Base-by-base conservation (phyloP, 202 grass and related monocot species). In the Setaria viridis region DNA sequence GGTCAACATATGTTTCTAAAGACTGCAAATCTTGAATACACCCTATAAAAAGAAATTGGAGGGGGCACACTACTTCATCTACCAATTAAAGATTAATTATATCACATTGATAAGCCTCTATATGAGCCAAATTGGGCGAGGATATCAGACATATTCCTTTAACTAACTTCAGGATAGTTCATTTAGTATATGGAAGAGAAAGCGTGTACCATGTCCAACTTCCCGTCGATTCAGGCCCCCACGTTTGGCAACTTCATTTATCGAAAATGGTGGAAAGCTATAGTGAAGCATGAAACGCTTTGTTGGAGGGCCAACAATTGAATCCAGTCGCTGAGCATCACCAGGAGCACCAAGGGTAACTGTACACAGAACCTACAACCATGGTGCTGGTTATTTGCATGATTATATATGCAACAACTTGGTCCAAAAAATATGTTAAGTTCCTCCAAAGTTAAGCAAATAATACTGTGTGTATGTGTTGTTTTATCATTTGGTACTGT, bases 231-330 rank as follows among this genome's bases (percentile, higher is more conserved):
- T 99, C 68, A 99, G 85, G 43, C 93, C 93, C 41, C 93, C 93
- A 66, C 88, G 92, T 82, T 96, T 96, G 15, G 56, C 91, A 67
- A 99, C 97, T 89, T 99, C 97, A 80, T 96, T 93, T 75, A 99
- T 99, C 73, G 97, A 99, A 86, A 96, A 99, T 77, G 97, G 92
- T 68, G 97, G 97, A 83, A 99, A 99, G 39, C 88, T 96, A 58
- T 99, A 99, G 81, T 99, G 97, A 88, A 99, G 93, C 97, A 99
- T 99, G 90, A 99, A 99, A 62, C 93, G 88, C 77, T 99, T 99
- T 80, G 90, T 93, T 81, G 97, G 93, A 67, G 97, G 97, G 33
- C 97, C 97, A 85, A 99, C 97, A 89, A 99, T 96, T 51, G 90
- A 92, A 80, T 99, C 97, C 77, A 99, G 85, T 75, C 91, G 70